phyloP scores from a whole-genome alignment of 2,329 filamentous ascomycete genomes.

The Penicillium janthinellum region DNA sequence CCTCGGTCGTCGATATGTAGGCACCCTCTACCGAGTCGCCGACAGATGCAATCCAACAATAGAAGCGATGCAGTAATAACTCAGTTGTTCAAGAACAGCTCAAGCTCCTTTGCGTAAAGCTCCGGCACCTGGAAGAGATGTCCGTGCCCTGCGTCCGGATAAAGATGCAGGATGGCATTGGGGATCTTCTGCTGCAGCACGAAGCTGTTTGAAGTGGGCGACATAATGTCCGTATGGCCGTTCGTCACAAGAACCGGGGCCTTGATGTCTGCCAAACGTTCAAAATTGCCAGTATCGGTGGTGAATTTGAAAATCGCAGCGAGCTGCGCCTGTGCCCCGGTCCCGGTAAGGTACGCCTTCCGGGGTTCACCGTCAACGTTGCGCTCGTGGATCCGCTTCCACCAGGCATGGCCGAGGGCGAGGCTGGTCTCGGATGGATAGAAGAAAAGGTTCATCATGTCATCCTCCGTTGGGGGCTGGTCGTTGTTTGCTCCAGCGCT shows the following conservation, averaged over 20 bases:
- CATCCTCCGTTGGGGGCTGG: conserved; percentile 11
- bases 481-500: conserved; percentile 11
- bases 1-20: background rate
- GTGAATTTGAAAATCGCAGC: conserved; percentile 12
- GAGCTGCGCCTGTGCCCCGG: conserved; percentile 9
- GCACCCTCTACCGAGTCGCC: background rate
- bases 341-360: conserved; percentile 9
- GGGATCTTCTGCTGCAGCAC: conserved; percentile 9
- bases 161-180: conserved; percentile 11
- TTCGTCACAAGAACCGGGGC: conserved; percentile 10
- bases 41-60: background rate
- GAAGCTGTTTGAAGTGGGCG: conserved; percentile 9
- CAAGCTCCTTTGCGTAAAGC: conserved; percentile 10
- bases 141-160: conserved; percentile 8
- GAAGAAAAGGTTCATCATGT: conserved; percentile 11
- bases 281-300: conserved; percentile 8
- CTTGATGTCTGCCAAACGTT: conserved; percentile 10
- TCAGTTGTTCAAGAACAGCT: conserved; percentile 11
- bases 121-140: conserved; percentile 13
- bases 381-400: conserved; percentile 8
- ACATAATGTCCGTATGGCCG: conserved; percentile 11
- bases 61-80: background rate
- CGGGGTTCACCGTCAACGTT: conserved; percentile 4
- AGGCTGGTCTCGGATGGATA: conserved; percentile 9
- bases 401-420: conserved; percentile 11